Conservation (phyloP, 2,329 filamentous ascomycete species). For the Penicillium hordei region DNA sequence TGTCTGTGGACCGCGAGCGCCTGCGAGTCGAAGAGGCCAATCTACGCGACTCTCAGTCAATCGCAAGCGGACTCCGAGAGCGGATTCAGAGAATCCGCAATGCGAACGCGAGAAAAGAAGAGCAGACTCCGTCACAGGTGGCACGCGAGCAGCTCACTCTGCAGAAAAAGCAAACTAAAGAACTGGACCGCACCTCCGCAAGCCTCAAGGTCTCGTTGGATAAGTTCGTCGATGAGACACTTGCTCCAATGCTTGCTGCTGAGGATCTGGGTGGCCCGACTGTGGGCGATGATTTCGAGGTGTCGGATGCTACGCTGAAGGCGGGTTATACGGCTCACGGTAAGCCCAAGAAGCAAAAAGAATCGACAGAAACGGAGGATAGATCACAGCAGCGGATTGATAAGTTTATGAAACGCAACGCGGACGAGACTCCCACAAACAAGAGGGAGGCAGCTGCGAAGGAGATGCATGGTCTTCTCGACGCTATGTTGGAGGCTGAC, state of each 20-base stretch:
- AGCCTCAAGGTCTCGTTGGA: slow-evolving; percentile 64
- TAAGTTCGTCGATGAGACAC: slow-evolving; percentile 67
- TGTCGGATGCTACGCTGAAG: slow-evolving; percentile 54
- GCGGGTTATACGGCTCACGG: slow-evolving; percentile 56
- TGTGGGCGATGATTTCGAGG: slow-evolving; percentile 71
- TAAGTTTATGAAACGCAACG: slow-evolving; percentile 47
- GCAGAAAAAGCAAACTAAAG: slow-evolving; percentile 58
- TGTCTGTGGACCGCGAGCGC: slow-evolving; percentile 40
- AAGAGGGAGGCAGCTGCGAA: slow-evolving; percentile 51
- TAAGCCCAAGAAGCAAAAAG: slow-evolving; percentile 43
- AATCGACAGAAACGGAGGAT: slow-evolving; percentile 30
- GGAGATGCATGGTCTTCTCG: slow-evolving; percentile 50
- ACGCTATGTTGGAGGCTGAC: slow-evolving; percentile 47
- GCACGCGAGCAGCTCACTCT: slow-evolving; percentile 63
- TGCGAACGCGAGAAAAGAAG: slow-evolving; percentile 58
- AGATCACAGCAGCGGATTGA: slow-evolving; percentile 52
- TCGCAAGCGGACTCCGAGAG: slow-evolving; percentile 50
- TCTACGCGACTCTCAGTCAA: slow-evolving; percentile 50
- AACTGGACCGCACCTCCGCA: slow-evolving; percentile 62
- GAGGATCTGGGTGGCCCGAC: slow-evolving; percentile 82
- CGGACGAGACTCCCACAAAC: slow-evolving; percentile 33
- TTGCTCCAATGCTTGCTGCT: slow-evolving; percentile 75
- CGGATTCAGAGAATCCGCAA: slow-evolving; percentile 61
- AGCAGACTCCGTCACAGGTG: slow-evolving; percentile 61
- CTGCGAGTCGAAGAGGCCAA: slow-evolving; percentile 49